Conservation (phyloP, 2,329 filamentous ascomycete species). For the Incumbomyces lentus region DNA sequence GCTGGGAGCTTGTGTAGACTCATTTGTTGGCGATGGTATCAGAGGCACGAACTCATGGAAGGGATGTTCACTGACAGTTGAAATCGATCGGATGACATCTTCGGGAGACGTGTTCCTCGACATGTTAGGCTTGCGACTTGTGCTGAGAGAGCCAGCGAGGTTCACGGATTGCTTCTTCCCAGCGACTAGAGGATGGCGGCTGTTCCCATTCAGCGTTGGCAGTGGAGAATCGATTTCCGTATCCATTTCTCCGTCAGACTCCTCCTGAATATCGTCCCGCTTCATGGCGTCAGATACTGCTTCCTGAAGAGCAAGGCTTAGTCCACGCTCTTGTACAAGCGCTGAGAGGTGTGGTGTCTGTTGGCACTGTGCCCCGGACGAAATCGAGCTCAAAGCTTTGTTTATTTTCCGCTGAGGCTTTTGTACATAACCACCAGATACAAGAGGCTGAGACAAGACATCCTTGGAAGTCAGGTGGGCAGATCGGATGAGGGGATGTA, state of each 20-base stretch:
- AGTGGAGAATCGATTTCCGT: conserved; percentile 28
- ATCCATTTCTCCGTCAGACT: conserved; percentile 28
- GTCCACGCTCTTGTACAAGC: conserved; percentile 52
- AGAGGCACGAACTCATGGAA: conserved; percentile 4
- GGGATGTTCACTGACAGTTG: not conserved
- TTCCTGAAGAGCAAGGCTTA: conserved; percentile 49
- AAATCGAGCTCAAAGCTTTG: not conserved
- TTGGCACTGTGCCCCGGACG: not conserved
- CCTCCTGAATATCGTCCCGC: conserved; percentile 30
- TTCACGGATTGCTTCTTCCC: conserved; percentile 41
- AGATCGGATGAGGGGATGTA: conserved; percentile 52
- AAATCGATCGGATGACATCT: conserved; percentile 14
- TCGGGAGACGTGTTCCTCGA: conserved; percentile 28
- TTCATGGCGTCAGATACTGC: conserved; percentile 46
- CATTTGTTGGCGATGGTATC: conserved; percentile 31
- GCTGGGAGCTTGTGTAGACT: conserved; percentile 68
- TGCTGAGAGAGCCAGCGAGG: conserved; percentile 37
- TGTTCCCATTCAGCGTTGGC: conserved; percentile 21
- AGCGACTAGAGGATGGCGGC: conserved; percentile 18
- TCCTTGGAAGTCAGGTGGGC: conserved; percentile 35
- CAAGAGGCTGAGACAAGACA: not conserved
- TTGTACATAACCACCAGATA: not conserved
- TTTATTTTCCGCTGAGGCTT: not conserved
- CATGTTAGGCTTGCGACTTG: conserved; percentile 28
- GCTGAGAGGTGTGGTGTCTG: conserved; percentile 58